These are phyloP conservation scores for Jimgerdemannia lactiflua DNA, from an alignment of 192 early-diverging fungal genomes.

Conservation along the genomic window DNA sequence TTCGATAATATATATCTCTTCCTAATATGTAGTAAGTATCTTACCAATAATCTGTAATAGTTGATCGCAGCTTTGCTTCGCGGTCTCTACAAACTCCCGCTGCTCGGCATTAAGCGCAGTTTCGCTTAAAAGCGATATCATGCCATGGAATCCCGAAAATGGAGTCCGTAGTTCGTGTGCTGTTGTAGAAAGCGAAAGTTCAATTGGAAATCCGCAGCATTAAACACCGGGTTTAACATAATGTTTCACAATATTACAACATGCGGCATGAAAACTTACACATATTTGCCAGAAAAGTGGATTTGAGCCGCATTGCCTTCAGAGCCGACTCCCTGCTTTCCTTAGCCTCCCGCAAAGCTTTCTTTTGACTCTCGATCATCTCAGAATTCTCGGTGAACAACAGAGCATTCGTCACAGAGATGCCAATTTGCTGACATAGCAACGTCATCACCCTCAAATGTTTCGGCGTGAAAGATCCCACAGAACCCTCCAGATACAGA, in stretches of 20 bases:
- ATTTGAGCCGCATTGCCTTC: conserved; percentile 23
- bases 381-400: conserved; percentile 20
- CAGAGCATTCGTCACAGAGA: conserved; percentile 48
- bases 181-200: background rate
- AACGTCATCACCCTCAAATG: conserved; percentile 45
- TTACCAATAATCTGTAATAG: conserved; percentile 45
- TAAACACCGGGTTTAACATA: no score
- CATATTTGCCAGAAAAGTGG: conserved; percentile 33
- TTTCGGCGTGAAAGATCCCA: conserved; percentile 37
- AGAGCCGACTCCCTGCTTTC: conserved; percentile 33
- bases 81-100: conserved; percentile 42
- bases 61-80: conserved; percentile 49
- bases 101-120: conserved; percentile 46
- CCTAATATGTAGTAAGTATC: conserved; percentile 1
- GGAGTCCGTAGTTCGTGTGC: conserved; percentile 75
- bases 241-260: no score
- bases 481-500: conserved; percentile 40
- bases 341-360: conserved; percentile 24
- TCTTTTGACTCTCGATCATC: conserved; percentile 34
- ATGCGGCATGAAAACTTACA: conserved; percentile 1
- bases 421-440: conserved; percentile 47
- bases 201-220: background rate
- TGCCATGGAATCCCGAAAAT: conserved; percentile 52
- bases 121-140: conserved; percentile 47
- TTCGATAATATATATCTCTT: background rate